Percentiles rank a stretch among this genome's conserved stretches.
Evolutionary conservation across 2,329 filamentous ascomycete species (phyloP).

Genomic region (Apiospora saccharicola): DNA sequence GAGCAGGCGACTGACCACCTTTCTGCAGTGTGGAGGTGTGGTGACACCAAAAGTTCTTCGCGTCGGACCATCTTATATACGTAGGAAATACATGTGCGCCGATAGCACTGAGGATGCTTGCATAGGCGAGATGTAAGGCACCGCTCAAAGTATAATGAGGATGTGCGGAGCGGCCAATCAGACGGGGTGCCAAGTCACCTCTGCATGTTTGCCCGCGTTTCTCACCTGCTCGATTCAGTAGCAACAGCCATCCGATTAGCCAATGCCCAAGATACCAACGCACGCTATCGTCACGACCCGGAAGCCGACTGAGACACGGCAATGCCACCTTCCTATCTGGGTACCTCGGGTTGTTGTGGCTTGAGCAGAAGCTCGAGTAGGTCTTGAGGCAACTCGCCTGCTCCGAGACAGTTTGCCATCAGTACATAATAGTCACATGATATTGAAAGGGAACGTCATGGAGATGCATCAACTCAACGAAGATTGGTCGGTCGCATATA

Average conservation of each 20-base stretch:
- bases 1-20: background rate
- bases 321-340: constrained; percentile 15
- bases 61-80: background rate
- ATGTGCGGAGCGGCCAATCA: constrained; percentile 16
- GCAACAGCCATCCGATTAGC: background rate
- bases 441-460: background rate
- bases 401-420: background rate
- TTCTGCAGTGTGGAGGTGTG: background rate
- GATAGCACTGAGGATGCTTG: background rate
- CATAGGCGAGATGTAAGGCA: constrained; percentile 7
- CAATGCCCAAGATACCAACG: background rate
- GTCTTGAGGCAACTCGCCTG: background rate
- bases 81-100: background rate
- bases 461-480: background rate
- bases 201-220: constrained; percentile 1
- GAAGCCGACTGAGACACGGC: background rate
- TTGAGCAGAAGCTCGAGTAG: background rate
- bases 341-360: background rate
- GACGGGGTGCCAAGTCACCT: background rate
- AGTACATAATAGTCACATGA: background rate
- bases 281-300: background rate
- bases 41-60: background rate
- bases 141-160: background rate
- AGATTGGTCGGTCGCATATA: background rate
- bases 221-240: constrained; percentile 18